Evolutionary conservation across 495 filamentous ascomycete species (phyloP).

Genomic region (Bombardia bombarda): DNA sequence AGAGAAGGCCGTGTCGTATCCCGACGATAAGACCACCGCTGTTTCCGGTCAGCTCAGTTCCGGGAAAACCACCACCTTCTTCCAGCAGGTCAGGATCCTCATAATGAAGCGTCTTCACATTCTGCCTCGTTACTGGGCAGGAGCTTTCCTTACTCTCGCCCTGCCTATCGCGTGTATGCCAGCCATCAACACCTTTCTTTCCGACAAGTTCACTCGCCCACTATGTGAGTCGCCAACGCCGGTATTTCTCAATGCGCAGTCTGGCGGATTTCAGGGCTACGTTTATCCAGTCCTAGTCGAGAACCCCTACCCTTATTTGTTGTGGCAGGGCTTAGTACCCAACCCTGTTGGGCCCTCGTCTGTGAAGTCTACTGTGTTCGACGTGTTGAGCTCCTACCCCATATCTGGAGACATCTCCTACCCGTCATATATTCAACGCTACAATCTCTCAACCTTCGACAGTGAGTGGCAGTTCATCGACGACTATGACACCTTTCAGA

Average conservation of each 20-base stretch:
- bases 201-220: slow-evolving; percentile 1
- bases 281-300: background rate
- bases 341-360: slow-evolving; percentile 1
- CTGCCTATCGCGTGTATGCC: slow-evolving; percentile 15
- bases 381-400: slow-evolving; percentile 1
- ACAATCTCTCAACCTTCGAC: background rate
- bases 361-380: background rate
- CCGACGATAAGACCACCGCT: slow-evolving; percentile 1
- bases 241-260: background rate
- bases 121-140: slow-evolving; percentile 13
- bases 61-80: slow-evolving; percentile 10
- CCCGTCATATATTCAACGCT: background rate
- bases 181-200: slow-evolving; percentile 9
- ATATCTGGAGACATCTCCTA: no score
- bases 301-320: no score
- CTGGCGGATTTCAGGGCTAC: no score
- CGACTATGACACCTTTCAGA: slow-evolving; percentile 50
- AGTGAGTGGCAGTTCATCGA: slow-evolving; percentile 44
- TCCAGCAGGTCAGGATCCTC: slow-evolving; percentile 9
- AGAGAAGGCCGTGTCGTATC: no score
- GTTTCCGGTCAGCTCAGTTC: slow-evolving; percentile 5
- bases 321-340: background rate
- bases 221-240: background rate
- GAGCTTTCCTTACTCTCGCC: slow-evolving; percentile 10
- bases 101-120: slow-evolving; percentile 12